phyloP scores from a whole-genome alignment of 805 yeast species.

The Schwanniomyces yamadae region DNA sequence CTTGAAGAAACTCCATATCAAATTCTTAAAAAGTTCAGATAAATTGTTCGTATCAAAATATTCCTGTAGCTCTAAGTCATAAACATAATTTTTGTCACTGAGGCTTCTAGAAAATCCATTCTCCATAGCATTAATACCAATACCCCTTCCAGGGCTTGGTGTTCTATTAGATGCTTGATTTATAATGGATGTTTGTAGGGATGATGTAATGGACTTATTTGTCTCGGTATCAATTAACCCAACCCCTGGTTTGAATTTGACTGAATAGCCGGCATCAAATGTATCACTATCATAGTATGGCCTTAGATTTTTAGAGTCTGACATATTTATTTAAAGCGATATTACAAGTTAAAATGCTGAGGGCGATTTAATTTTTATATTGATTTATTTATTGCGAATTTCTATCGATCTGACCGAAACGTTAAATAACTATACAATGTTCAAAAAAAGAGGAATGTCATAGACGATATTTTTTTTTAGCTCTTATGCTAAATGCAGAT shows the following conservation, averaged over 20 bases:
- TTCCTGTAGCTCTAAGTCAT: constrained; percentile 65
- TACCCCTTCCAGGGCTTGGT: constrained; percentile 15
- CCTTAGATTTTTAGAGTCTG: constrained; percentile 35
- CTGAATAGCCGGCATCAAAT: constrained; percentile 63
- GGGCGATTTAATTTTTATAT: too few relatives aligned
- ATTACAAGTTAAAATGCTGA: too few relatives aligned
- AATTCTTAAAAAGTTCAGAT: constrained; percentile 53
- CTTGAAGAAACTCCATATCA: constrained; percentile 60
- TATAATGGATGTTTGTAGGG: constrained; percentile 21
- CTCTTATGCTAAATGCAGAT: too few relatives aligned
- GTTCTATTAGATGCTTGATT: constrained; percentile 12
- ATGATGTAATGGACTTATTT: constrained; percentile 32
- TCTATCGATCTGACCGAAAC: too few relatives aligned
- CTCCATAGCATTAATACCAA: constrained; percentile 13
- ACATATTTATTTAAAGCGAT: too few relatives aligned
- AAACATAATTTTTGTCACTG: constrained; percentile 42
- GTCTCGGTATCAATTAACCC: constrained; percentile 54
- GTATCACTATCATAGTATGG: constrained; percentile 72
- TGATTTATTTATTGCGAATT: too few relatives aligned
- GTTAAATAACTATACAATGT: too few relatives aligned
- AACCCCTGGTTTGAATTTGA: constrained; percentile 57
- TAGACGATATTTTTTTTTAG: too few relatives aligned
- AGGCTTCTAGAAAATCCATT: constrained; percentile 12
- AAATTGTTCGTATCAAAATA: constrained; percentile 60
- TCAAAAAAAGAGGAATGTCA: too few relatives aligned